phyloP scores from a whole-genome alignment of 345 rosid genomes.

The Euphorbia tirucalli region DNA sequence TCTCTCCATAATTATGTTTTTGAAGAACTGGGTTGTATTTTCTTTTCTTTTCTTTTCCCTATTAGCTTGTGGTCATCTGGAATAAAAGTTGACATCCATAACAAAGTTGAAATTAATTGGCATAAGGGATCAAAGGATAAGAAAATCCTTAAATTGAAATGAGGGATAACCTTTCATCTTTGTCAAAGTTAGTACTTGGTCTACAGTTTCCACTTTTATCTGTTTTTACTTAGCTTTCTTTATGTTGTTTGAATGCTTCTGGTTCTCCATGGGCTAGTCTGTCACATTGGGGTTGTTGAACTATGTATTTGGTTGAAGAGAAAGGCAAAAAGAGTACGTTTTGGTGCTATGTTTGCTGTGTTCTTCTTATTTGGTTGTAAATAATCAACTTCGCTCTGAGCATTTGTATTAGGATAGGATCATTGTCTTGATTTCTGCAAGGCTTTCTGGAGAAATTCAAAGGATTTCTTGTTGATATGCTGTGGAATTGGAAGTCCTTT shows the following conservation, averaged over 20 bases:
- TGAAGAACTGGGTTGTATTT: not conserved
- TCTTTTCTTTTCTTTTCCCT: conserved; percentile 5
- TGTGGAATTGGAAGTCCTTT: not conserved
- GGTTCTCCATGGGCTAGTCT: not conserved
- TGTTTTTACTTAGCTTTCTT: not conserved
- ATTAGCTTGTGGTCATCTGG: conserved; percentile 6
- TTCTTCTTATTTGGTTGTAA: not conserved
- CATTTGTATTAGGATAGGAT: not conserved
- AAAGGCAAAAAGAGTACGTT: not conserved
- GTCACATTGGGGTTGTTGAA: not conserved
- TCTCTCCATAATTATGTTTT: not conserved
- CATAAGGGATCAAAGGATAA: not conserved
- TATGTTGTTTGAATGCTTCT: not conserved
- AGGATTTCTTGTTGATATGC: not conserved
- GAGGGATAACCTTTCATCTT: not conserved
- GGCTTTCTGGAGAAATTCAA: not conserved
- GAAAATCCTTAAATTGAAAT: no score
- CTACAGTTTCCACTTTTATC: not conserved
- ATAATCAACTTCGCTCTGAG: not conserved
- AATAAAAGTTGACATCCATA: not conserved
- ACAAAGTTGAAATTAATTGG: not conserved
- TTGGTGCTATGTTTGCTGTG: not conserved
- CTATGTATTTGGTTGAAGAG: not conserved
- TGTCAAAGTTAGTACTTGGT: not conserved
- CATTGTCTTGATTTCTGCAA: not conserved